A percentile compares a stretch with the other conserved stretches of the same genome.
These are phyloP conservation scores for Penicillium frequentans DNA, from an alignment of 2,329 filamentous ascomycete species.

Conservation along the genomic window DNA sequence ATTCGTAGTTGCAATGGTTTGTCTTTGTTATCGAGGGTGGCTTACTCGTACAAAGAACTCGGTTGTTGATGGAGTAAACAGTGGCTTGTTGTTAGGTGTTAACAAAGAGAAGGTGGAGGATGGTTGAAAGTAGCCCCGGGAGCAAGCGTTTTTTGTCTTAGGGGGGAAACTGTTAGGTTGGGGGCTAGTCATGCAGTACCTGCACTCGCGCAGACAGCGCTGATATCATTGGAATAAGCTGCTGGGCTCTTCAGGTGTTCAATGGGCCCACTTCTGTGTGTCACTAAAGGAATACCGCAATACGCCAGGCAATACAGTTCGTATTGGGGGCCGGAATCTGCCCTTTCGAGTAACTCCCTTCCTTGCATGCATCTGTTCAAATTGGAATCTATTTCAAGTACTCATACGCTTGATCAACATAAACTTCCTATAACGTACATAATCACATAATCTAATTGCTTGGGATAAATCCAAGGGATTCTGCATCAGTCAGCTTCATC, in stretches of 20 bases:
- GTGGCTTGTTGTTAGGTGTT: neutral
- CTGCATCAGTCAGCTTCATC: neutral
- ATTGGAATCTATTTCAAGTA: neutral
- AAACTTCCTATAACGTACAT: neutral
- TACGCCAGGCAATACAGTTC: neutral
- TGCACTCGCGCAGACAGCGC: neutral
- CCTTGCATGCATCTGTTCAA: neutral
- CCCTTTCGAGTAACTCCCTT: neutral
- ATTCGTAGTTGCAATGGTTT: neutral
- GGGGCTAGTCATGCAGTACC: constrained; percentile 1
- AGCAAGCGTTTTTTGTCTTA: constrained; percentile 1
- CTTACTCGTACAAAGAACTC: neutral
- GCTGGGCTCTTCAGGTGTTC: neutral
- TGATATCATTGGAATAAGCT: constrained; percentile 5
- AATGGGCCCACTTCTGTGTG: neutral
- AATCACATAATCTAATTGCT: neutral
- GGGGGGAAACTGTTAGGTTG: neutral
- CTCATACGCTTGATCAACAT: neutral
- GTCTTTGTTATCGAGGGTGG: neutral
- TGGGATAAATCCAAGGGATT: neutral
- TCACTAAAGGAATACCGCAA: neutral
- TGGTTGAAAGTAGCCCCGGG: neutral
- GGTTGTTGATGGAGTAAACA: neutral
- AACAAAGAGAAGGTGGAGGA: neutral
- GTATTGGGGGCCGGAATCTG: neutral